Percentiles rank a stretch among this genome's conserved stretches.
These are phyloP conservation scores for Kwoniella sp. DNA, from an alignment of 768 basidiomycete genomes.

Conservation along the genomic window DNA sequence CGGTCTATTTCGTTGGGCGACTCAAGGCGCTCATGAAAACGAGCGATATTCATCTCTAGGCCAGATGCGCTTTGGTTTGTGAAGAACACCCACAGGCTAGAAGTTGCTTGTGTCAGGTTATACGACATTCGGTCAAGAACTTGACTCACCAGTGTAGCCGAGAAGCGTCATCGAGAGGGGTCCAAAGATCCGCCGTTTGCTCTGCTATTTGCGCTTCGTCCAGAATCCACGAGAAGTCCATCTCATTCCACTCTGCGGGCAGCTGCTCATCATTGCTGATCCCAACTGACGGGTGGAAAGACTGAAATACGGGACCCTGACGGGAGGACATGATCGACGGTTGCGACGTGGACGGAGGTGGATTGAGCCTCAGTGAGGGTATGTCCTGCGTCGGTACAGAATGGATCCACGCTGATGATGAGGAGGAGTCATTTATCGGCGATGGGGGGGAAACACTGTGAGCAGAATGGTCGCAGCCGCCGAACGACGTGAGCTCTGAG, in stretches of 20 bases:
- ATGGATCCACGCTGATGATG: not conserved
- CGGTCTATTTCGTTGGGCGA: not conserved
- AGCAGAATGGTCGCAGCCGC: not conserved
- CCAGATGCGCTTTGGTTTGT: constrained; percentile 9
- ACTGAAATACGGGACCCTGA: not conserved
- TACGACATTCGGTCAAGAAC: no score
- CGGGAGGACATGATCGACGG: not conserved
- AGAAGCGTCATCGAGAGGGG: constrained; percentile 2
- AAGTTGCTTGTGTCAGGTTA: not conserved
- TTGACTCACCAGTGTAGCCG: constrained; percentile 11
- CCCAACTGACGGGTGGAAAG: constrained; percentile 11
- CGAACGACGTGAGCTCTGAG: no score
- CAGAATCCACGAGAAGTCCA: constrained; percentile 20
- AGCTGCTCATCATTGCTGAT: not conserved
- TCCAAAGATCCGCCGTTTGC: not conserved
- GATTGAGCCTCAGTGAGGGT: not conserved
- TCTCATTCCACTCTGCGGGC: not conserved
- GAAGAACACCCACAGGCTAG: constrained; percentile 13
- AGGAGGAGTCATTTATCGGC: not conserved
- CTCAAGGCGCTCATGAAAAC: constrained; percentile 14
- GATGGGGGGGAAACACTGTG: no score
- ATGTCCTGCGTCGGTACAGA: not conserved
- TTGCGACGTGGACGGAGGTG: not conserved
- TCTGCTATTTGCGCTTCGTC: not conserved
- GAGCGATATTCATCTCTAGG: constrained; percentile 15